Evolutionary conservation across 2,329 filamentous ascomycete species (phyloP).

Genomic region (Xylariaceae sp.): DNA sequence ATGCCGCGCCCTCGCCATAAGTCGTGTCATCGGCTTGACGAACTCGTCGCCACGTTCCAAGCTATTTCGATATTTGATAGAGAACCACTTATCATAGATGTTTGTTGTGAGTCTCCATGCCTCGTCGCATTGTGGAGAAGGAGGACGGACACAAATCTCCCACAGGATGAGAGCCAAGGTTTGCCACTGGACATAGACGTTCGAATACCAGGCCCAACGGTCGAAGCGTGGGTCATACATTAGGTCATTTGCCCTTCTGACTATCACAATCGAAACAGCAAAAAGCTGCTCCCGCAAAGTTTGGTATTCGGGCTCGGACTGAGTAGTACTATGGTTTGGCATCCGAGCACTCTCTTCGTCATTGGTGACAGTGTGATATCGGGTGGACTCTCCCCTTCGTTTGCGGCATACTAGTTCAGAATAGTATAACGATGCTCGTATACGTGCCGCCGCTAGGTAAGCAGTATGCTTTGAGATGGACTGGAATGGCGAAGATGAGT

Average conservation of each 20-base stretch:
- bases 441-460: slow-evolving; percentile 12
- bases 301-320: slow-evolving; percentile 8
- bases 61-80: slow-evolving; percentile 13
- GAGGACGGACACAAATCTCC: slow-evolving; percentile 19
- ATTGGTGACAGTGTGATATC: background rate
- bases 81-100: slow-evolving; percentile 16
- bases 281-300: slow-evolving; percentile 15
- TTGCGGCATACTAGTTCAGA: slow-evolving; percentile 13
- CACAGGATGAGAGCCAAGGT: slow-evolving; percentile 15
- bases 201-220: slow-evolving; percentile 16
- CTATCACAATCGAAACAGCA: slow-evolving; percentile 1
- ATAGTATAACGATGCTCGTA: slow-evolving; percentile 11
- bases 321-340: background rate
- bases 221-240: slow-evolving; percentile 14
- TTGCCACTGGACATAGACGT: slow-evolving; percentile 20
- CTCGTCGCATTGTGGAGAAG: slow-evolving; percentile 15
- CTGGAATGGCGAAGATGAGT: slow-evolving; percentile 10
- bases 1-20: slow-evolving; percentile 14
- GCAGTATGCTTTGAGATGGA: slow-evolving; percentile 10
- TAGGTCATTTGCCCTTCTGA: slow-evolving; percentile 11
- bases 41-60: slow-evolving; percentile 17
- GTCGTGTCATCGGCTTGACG: slow-evolving; percentile 15
- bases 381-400: slow-evolving; percentile 3
- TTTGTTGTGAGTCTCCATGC: slow-evolving; percentile 14
- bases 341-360: background rate